These are phyloP conservation scores for Phytomonas sp. DNA, from an alignment of 208 protist genomes.

Conservation along the genomic window DNA sequence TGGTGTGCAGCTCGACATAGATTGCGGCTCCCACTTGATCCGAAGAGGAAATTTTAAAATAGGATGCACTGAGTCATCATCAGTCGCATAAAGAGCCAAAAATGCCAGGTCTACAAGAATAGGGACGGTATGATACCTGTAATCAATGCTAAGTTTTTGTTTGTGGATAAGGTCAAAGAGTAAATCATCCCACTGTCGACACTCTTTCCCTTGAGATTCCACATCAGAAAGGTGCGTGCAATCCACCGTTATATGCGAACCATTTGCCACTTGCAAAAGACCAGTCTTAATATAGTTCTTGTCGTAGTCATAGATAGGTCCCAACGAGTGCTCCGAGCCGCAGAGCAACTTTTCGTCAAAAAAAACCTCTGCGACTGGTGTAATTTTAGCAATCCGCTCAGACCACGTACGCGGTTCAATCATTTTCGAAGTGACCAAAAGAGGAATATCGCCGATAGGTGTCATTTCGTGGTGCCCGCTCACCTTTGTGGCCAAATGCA, in stretches of 20 bases:
- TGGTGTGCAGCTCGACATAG: background rate
- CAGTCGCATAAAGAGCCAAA: conserved; percentile 29
- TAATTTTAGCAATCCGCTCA: conserved; percentile 23
- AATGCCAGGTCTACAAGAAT: conserved; percentile 55
- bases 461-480: conserved; percentile 29
- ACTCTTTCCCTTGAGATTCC: background rate
- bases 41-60: conserved; percentile 37
- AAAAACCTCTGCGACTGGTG: conserved; percentile 47
- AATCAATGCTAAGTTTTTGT: conserved; percentile 53
- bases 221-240: conserved; percentile 18
- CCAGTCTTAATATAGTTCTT: conserved; percentile 58
- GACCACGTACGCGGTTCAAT: conserved; percentile 35
- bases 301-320: conserved; percentile 34
- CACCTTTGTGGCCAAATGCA: conserved; percentile 61
- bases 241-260: conserved; percentile 76
- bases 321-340: conserved; percentile 11
- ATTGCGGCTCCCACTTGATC: conserved; percentile 18
- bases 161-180: conserved; percentile 57
- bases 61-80: conserved; percentile 10
- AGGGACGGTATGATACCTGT: conserved; percentile 59
- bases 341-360: conserved; percentile 19
- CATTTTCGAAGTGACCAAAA: conserved; percentile 28
- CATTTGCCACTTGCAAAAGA: conserved; percentile 69
- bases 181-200: conserved; percentile 27
- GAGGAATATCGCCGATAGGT: conserved; percentile 72